These are phyloP conservation scores for Penicillium psychrofluorescens DNA, from an alignment of 495 filamentous ascomycete species.

Conservation along the genomic window DNA sequence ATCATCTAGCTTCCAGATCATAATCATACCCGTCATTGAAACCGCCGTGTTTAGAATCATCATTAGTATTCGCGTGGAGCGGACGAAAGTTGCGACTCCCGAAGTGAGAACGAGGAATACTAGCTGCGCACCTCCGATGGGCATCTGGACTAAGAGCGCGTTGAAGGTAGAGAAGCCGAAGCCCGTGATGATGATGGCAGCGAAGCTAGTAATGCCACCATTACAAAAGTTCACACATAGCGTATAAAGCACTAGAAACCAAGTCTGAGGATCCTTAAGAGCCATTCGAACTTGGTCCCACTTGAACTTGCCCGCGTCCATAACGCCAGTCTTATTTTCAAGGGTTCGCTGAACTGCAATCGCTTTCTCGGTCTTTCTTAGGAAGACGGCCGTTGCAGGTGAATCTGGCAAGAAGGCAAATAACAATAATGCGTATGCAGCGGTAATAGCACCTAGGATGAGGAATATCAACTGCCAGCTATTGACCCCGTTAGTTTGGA, in stretches of 20 bases:
- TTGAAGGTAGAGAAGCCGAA: slow-evolving; percentile 34
- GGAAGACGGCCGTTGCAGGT: slow-evolving; percentile 36
- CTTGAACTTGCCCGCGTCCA: slow-evolving; percentile 51
- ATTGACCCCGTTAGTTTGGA: slow-evolving; percentile 9
- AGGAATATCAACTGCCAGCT: slow-evolving; percentile 36
- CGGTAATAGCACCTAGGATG: slow-evolving; percentile 28
- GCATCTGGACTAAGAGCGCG: slow-evolving; percentile 29
- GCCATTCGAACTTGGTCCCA: slow-evolving; percentile 48
- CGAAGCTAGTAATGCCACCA: slow-evolving; percentile 39
- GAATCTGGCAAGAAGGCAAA: slow-evolving; percentile 41
- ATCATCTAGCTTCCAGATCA: slow-evolving; percentile 50
- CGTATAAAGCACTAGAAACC: slow-evolving; percentile 31
- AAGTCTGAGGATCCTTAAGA: slow-evolving; percentile 45
- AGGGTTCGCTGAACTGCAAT: slow-evolving; percentile 51
- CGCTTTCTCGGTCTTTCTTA: slow-evolving; percentile 36
- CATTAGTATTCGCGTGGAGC: slow-evolving; percentile 20
- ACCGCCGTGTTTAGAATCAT: slow-evolving; percentile 23
- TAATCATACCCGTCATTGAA: slow-evolving; percentile 46
- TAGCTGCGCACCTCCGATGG: slow-evolving; percentile 29
- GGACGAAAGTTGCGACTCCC: slow-evolving; percentile 20
- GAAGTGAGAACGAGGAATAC: slow-evolving; percentile 27
- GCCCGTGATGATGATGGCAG: slow-evolving; percentile 29
- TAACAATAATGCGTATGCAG: slow-evolving; percentile 26
- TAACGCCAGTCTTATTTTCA: slow-evolving; percentile 50
- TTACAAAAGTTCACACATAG: slow-evolving; percentile 37